Conservation (phyloP, 371 early-diverging fungal genomes). For the Funneliformis caledonium region DNA sequence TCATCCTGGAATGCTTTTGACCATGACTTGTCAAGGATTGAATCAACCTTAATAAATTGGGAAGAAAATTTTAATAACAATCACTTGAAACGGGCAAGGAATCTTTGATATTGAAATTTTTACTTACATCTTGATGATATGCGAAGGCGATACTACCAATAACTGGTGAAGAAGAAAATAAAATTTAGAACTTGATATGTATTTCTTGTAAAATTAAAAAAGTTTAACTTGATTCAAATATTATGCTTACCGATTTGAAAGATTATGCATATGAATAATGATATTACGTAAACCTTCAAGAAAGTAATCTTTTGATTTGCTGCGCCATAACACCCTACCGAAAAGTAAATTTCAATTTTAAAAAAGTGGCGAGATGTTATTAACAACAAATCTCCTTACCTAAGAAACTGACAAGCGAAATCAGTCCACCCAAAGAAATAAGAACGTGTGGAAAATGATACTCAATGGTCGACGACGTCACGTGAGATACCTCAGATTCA, state of each 20-base stretch:
- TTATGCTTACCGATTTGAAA: neutral
- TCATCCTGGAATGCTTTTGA: neutral
- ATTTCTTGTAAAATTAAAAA: neutral
- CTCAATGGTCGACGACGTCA: neutral
- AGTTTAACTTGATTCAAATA: neutral
- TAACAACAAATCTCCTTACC: neutral
- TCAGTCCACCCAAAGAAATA: constrained; percentile 10
- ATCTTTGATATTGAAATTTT: neutral
- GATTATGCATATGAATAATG: constrained; percentile 6
- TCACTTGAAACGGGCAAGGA: neutral
- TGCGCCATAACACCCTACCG: constrained; percentile 3
- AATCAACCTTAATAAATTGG: neutral
- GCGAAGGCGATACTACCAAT: constrained; percentile 5
- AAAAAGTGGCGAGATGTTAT: neutral
- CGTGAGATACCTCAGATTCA: neutral
- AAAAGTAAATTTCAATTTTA: neutral
- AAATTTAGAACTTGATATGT: neutral
- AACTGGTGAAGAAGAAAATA: neutral
- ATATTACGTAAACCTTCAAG: neutral
- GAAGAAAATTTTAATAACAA: neutral
- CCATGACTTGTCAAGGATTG: constrained; percentile 6
- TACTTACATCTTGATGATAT: neutral
- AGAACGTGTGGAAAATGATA: neutral
- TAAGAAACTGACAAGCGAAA: constrained; percentile 12
- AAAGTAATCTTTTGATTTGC: neutral